Percentiles rank a stretch among this genome's conserved stretches.
These are phyloP conservation scores for Chenopodium formosanum DNA, from an alignment of 148 eudicot genomes.

Conservation along the genomic window DNA sequence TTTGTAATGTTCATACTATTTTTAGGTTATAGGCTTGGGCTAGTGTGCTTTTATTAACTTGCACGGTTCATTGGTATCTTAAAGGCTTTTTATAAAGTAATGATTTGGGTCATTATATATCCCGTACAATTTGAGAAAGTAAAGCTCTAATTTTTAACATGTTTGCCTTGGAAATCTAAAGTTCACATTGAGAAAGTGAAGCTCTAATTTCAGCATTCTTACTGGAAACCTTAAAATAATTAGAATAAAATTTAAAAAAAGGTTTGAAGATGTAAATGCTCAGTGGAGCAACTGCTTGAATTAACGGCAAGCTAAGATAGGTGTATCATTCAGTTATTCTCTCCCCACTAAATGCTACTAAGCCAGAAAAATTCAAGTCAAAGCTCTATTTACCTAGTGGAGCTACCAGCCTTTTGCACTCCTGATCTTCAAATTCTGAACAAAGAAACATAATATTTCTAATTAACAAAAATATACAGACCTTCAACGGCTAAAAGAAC, in stretches of 20 bases:
- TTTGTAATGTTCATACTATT: no score
- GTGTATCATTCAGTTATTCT: constrained; percentile 1
- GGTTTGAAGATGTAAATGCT: not conserved
- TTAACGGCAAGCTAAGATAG: not conserved
- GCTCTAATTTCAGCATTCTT: constrained; percentile 8
- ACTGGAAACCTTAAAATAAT: not conserved
- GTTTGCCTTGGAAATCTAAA: not conserved
- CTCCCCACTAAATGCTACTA: not conserved
- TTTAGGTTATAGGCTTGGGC: no score
- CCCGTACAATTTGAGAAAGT: no score
- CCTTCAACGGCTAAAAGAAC: not conserved
- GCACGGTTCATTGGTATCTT: no score
- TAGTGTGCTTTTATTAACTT: no score
- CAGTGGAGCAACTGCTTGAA: not conserved
- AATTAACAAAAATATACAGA: not conserved
- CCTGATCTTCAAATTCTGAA: constrained; percentile 65
- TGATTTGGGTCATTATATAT: no score
- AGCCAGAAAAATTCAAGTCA: no score
- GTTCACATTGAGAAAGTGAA: not conserved
- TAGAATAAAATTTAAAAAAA: no score
- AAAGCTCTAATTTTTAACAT: no score
- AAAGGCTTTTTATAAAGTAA: no score
- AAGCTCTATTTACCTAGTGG: constrained; percentile 44
- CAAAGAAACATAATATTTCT: constrained; percentile 14
- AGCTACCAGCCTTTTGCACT: constrained; percentile 80